phyloP scores from a whole-genome alignment of 208 protist genomes.

The Leishmania martiniquensis region DNA sequence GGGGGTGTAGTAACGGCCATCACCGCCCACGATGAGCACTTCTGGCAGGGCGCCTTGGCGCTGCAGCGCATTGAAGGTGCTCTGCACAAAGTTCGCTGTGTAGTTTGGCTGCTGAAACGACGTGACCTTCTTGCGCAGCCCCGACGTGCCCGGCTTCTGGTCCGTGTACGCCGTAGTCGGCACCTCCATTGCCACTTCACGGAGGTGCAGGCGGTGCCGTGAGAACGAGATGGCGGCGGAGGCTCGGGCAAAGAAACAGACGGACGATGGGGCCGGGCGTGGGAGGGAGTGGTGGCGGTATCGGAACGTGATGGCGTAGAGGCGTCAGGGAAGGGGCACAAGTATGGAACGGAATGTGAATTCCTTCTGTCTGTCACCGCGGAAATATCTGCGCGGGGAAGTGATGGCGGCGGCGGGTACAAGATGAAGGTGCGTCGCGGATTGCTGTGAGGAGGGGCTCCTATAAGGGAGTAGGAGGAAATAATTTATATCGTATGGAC shows the following conservation, averaged over 20 bases:
- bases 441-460: neutral
- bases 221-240: neutral
- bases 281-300: neutral
- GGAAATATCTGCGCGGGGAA: neutral
- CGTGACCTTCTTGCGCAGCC: slow-evolving; percentile 96
- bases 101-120: slow-evolving; percentile 94
- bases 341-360: neutral
- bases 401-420: neutral
- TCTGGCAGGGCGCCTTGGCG: slow-evolving; percentile 47
- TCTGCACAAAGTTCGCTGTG: slow-evolving; percentile 98
- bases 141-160: slow-evolving; percentile 97
- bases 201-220: neutral
- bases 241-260: neutral
- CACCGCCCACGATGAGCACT: slow-evolving; percentile 96
- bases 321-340: neutral
- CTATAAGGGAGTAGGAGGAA: neutral
- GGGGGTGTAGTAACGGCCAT: slow-evolving; percentile 95
- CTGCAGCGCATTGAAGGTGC: slow-evolving; percentile 92
- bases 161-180: slow-evolving; percentile 71
- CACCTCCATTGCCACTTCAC: slow-evolving; percentile 22
- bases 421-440: no score
- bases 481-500: neutral
- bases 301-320: neutral
- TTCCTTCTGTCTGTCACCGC: neutral
- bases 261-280: neutral